Base-by-base conservation (phyloP, 352 stramenopile species). In the Blastocystis sp. region DNA sequence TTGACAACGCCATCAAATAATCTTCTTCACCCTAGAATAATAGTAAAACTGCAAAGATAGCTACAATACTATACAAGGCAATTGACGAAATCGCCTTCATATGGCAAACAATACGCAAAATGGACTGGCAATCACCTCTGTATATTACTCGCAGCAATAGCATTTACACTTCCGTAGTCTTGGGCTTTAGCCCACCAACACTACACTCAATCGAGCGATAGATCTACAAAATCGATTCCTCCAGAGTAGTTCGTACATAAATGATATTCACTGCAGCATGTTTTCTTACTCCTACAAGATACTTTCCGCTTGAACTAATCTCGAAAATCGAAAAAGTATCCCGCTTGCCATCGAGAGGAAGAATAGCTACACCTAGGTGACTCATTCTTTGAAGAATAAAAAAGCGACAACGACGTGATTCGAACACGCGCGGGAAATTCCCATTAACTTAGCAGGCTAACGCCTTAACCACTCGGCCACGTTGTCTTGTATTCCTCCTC, bases 401-500 rank as follows among this genome's bases (percentile, higher is more conserved):
- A 79, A 79, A 79, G 37, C 34, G 41, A 79, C 39, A 65, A 41
- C 39, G 66, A 55, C 39, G 66, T 78, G 66, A 56, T 78, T 78
- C 66, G 66, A 78, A 78, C 66, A 78, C 66, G 39, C 30, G 66
- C 26, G 39, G 66, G 66, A 39, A 55, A 78, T 41, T 62, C 30
- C 26, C 26, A 53, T 78, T 6, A 55, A 78, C 26, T 56, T 53
- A 78, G 66, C 30, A 78, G 66, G 66, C 26, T 53, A 78, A 55
- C 39, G 66, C 26, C 30, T 78, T 78, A 75, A 78, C 66, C 66
- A 78, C 66, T 78, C 66, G 66, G 66, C 66, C 66, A 78, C 30
- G 39, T 78, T 75, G 64, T 75, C 64, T 75, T 43, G 1, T 8
- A 66, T 63, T 8, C 24, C 9, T 0, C 6, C 4, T 16, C 59